phyloP scores from a whole-genome alignment of 371 early-diverging fungal genomes.

The Saksenaea vasiformis region DNA sequence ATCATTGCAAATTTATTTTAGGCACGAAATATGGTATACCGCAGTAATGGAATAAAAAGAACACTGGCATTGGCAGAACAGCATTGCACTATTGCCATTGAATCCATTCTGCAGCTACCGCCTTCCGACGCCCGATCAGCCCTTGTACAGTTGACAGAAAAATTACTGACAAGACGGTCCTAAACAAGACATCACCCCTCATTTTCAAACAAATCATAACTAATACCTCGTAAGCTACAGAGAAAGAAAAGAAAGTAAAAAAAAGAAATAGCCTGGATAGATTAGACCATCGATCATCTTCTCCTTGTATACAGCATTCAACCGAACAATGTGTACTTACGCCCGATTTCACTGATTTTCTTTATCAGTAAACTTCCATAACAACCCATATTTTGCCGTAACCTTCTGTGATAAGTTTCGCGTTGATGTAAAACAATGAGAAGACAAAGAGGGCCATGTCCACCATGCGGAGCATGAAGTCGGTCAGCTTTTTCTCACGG shows the following conservation, averaged over 20 bases:
- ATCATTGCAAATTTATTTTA: constrained; percentile 28
- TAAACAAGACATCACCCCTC: constrained; percentile 8
- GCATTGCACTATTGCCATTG: constrained; percentile 63
- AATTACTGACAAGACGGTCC: constrained; percentile 45
- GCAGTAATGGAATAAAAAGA: constrained; percentile 68
- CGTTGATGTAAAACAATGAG: no score
- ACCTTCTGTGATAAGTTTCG: no score
- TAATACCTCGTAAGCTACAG: background rate
- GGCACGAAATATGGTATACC: constrained; percentile 71
- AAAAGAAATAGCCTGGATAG: background rate
- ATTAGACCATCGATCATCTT: background rate
- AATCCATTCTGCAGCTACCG: constrained; percentile 61
- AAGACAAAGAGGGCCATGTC: no score
- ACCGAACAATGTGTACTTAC: no score
- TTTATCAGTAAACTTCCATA: no score
- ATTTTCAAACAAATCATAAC: background rate
- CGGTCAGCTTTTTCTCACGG: background rate
- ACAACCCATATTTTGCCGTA: no score
- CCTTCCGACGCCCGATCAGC: constrained; percentile 71
- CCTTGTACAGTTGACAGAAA: constrained; percentile 63
- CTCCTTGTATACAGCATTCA: background rate
- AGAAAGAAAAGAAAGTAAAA: background rate
- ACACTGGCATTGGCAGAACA: constrained; percentile 60
- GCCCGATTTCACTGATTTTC: no score
- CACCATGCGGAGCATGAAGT: background rate